Conservation (phyloP, 192 early-diverging fungal species). For the Funneliformis mosseae region DNA sequence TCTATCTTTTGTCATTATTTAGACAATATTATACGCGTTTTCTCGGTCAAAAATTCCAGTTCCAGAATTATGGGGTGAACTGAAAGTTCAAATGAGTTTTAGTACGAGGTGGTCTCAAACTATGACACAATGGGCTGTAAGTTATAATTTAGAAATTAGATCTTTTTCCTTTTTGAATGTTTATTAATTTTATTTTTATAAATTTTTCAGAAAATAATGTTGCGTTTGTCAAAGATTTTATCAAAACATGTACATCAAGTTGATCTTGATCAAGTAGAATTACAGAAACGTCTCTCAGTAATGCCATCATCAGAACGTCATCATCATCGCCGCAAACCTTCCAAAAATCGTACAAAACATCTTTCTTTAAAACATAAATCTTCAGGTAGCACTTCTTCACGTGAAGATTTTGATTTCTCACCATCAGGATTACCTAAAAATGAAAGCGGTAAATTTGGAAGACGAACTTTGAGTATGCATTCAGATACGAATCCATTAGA, state of each 20-base stretch:
- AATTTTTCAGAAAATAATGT: conserved; percentile 56
- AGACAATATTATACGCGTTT: conserved; percentile 70
- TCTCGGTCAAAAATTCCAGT: conserved; percentile 56
- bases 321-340: conserved; percentile 27
- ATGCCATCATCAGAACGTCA: conserved; percentile 6
- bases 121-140: conserved; percentile 70
- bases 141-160: not conserved
- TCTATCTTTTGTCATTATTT: not conserved
- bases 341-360: conserved; percentile 23
- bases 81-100: conserved; percentile 51
- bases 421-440: not conserved
- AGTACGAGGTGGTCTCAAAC: conserved; percentile 60
- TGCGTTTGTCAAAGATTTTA: conserved; percentile 62
- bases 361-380: conserved; percentile 32
- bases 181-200: not conserved
- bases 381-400: conserved; percentile 30
- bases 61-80: conserved; percentile 57
- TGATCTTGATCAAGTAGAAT: conserved; percentile 57
- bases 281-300: conserved; percentile 26
- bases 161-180: too few relatives aligned
- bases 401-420: conserved; percentile 25
- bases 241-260: conserved; percentile 60
- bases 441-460: not conserved
- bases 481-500: not conserved
- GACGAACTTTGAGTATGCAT: not conserved